These are phyloP conservation scores for Trichoderma guizhouense DNA, from an alignment of 2,329 filamentous ascomycete species.

Conservation along the genomic window DNA sequence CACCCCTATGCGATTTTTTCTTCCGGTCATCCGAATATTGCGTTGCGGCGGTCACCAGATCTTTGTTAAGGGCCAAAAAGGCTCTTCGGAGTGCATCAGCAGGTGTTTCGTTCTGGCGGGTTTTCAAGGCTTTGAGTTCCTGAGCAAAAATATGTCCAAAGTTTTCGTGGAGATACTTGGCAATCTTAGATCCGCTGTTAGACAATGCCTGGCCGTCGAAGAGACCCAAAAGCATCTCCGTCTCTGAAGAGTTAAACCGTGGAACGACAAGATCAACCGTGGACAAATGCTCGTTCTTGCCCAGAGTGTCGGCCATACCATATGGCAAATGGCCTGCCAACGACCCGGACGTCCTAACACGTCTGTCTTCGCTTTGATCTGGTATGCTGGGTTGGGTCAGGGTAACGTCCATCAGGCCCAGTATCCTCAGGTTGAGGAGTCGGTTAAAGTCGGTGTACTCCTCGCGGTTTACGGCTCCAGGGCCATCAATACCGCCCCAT, in stretches of 20 bases:
- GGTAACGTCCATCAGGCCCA: slow-evolving; percentile 97
- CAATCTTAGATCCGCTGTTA: slow-evolving; percentile 88
- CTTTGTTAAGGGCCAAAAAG: slow-evolving; percentile 89
- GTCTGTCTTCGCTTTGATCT: slow-evolving; percentile 89
- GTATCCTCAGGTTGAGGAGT: slow-evolving; percentile 75
- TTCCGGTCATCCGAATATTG: slow-evolving; percentile 75
- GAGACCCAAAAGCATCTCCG: slow-evolving; percentile 86
- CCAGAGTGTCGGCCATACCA: slow-evolving; percentile 94
- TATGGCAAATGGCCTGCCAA: slow-evolving; percentile 87
- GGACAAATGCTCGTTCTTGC: slow-evolving; percentile 89
- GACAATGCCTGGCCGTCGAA: slow-evolving; percentile 93
- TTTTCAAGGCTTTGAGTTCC: slow-evolving; percentile 73
- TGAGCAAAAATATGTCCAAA: slow-evolving; percentile 81
- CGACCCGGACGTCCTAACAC: slow-evolving; percentile 95
- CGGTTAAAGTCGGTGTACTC: slow-evolving; percentile 83
- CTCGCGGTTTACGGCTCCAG: slow-evolving; percentile 56
- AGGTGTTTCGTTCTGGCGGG: slow-evolving; percentile 67
- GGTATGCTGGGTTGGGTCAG: slow-evolving; percentile 89
- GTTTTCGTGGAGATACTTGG: slow-evolving; percentile 94
- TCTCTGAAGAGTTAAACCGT: slow-evolving; percentile 82
- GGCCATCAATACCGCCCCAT: slow-evolving; percentile 44
- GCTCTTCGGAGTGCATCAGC: slow-evolving; percentile 80
- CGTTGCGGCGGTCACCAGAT: slow-evolving; percentile 79
- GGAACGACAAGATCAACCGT: slow-evolving; percentile 95
- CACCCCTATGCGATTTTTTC: slow-evolving; percentile 64